A percentile compares a stretch with the other conserved stretches of the same genome.
phyloP scores from a whole-genome alignment of 2,329 filamentous ascomycete genomes.

The Dendrostoma leiphaemia region DNA sequence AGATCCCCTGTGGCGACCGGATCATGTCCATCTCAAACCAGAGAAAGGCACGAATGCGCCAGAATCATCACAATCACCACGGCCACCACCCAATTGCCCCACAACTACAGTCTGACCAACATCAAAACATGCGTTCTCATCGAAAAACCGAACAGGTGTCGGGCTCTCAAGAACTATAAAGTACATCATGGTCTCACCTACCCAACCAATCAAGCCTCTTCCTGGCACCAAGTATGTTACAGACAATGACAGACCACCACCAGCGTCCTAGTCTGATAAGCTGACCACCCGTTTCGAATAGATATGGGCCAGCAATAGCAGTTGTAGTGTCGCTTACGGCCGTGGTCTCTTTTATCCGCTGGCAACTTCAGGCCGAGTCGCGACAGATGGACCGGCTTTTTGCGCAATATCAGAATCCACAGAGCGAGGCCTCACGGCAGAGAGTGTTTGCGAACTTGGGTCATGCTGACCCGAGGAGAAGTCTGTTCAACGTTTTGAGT shows the following conservation, averaged over 20 bases:
- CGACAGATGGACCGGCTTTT: constrained; percentile 37
- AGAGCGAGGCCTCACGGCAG: constrained; percentile 33
- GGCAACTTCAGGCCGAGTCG: constrained; percentile 32
- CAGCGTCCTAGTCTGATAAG: no score
- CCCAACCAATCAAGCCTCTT: constrained; percentile 5
- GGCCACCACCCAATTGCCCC: neutral
- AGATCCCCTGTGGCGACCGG: neutral
- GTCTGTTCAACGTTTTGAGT: constrained; percentile 14
- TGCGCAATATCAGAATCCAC: constrained; percentile 34
- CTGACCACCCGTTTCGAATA: no score
- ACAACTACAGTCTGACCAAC: neutral
- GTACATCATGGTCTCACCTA: neutral
- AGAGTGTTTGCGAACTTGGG: constrained; percentile 29
- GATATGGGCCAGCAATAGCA: constrained; percentile 11
- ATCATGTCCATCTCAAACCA: neutral
- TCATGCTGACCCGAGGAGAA: constrained; percentile 9
- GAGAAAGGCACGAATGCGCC: neutral
- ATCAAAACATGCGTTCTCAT: no score
- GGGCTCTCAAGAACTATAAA: no score
- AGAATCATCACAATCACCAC: no score
- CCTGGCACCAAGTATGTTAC: constrained; percentile 10
- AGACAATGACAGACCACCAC: no score
- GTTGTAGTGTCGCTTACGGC: constrained; percentile 19
- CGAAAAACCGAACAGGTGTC: no score
- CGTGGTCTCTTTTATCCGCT: constrained; percentile 32